Evolutionary conservation across 2,329 filamentous ascomycete genomes (phyloP).

Genomic region (Colletotrichum melonis): DNA sequence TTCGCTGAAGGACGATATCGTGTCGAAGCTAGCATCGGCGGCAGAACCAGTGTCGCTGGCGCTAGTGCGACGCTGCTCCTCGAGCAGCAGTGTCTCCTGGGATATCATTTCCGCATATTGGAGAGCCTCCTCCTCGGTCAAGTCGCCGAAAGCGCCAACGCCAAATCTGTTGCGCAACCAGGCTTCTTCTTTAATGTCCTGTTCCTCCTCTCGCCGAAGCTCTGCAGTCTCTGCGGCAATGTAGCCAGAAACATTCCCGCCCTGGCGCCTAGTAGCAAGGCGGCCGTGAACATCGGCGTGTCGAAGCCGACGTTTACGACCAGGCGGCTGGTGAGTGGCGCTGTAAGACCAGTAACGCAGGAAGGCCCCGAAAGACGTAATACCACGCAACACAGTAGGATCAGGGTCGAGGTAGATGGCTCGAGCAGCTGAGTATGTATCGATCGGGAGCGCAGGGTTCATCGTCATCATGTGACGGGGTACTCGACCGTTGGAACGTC

Average conservation of each 20-base stretch:
- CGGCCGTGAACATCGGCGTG: slow-evolving; percentile 71
- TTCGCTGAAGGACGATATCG: slow-evolving; percentile 54
- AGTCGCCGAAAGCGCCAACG: slow-evolving; percentile 73
- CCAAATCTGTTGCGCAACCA: slow-evolving; percentile 85
- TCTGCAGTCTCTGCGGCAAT: slow-evolving; percentile 90
- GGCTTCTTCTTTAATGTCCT: slow-evolving; percentile 73
- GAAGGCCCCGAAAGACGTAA: slow-evolving; percentile 88
- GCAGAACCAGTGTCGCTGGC: slow-evolving; percentile 62
- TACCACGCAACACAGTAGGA: slow-evolving; percentile 83
- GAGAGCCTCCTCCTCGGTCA: slow-evolving; percentile 74
- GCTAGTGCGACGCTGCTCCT: slow-evolving; percentile 66
- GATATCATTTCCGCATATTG: slow-evolving; percentile 75
- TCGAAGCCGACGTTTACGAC: slow-evolving; percentile 82
- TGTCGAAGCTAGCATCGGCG: slow-evolving; percentile 58
- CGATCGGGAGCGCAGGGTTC: slow-evolving; percentile 70
- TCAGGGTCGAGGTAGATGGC: slow-evolving; percentile 91
- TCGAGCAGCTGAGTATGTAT: slow-evolving; percentile 83
- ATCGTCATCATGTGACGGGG: slow-evolving; percentile 74
- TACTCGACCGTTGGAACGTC: slow-evolving; percentile 83
- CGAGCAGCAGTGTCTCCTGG: slow-evolving; percentile 67
- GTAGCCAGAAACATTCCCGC: slow-evolving; percentile 80
- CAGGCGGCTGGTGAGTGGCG: slow-evolving; percentile 80
- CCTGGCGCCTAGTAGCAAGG: slow-evolving; percentile 62
- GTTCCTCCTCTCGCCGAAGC: slow-evolving; percentile 77
- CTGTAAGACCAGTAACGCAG: slow-evolving; percentile 95